Conservation (phyloP, 495 filamentous ascomycete species). For the Bacidia gigantensis region DNA sequence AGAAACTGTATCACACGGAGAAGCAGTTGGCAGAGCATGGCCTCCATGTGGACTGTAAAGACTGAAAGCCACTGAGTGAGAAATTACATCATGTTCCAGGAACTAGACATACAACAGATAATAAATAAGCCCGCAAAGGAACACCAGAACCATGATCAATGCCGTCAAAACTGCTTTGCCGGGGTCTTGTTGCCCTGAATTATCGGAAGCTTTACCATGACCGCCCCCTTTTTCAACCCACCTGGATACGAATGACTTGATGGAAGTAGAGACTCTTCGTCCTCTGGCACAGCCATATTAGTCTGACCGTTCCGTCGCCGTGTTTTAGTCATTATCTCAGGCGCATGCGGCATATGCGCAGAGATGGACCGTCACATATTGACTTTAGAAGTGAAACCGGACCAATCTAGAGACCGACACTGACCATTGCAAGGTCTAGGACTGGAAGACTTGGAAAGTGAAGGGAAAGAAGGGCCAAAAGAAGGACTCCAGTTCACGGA, state of each 20-base stretch:
- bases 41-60: not conserved
- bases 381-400: no score
- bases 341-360: not conserved
- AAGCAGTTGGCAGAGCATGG: slow-evolving; percentile 1
- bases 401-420: no score
- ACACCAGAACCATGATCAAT: not conserved
- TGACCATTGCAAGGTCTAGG: no score
- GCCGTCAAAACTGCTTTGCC: not conserved
- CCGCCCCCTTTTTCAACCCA: not conserved
- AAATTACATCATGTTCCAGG: not conserved
- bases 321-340: not conserved
- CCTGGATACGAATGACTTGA: not conserved
- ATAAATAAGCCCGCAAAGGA: not conserved
- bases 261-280: slow-evolving; percentile 4
- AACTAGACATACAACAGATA: not conserved
- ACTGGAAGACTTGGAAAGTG: no score
- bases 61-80: not conserved
- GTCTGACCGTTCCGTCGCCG: not conserved
- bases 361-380: not conserved
- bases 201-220: not conserved
- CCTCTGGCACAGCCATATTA: not conserved
- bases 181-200: not conserved
- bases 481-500: no score
- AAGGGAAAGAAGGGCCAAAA: no score
- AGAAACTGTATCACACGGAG: slow-evolving; percentile 42